Conservation (phyloP, 345 rosid genomes). For the Psidium guajava region DNA sequence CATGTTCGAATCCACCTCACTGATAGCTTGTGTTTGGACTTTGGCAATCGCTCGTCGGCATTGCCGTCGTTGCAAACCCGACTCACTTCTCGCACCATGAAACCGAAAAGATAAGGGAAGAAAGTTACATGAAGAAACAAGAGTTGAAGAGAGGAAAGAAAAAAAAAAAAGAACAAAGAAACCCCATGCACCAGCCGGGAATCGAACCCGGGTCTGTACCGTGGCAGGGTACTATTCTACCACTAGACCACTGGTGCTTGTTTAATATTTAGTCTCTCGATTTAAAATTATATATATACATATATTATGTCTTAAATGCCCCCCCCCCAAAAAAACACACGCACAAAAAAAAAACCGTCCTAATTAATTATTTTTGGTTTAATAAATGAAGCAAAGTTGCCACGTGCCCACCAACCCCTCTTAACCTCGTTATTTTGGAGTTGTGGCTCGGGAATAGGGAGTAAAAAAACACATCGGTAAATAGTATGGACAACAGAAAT, state of each 20-base stretch:
- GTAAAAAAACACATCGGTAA: neutral
- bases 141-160: too few species aligned
- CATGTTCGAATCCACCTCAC: neutral
- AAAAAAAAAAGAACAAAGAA: fast-evolving
- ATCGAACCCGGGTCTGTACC: constrained; percentile 76
- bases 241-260: constrained; percentile 75
- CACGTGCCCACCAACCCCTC: too few species aligned
- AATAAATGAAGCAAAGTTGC: too few species aligned
- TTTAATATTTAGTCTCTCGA: fast-evolving
- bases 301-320: too few species aligned
- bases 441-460: neutral
- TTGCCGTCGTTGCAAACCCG: too few species aligned
- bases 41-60: too few species aligned
- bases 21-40: too few species aligned
- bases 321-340: too few species aligned
- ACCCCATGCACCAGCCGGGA: constrained; percentile 36
- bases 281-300: fast-evolving
- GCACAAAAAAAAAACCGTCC: too few species aligned
- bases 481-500: neutral
- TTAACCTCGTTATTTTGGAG: too few species aligned
- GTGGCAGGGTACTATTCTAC: constrained; percentile 80
- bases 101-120: neutral
- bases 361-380: too few species aligned
- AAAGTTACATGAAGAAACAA: neutral
- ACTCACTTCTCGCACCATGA: neutral